Evolutionary conservation across 164 flowering plant species (phyloP).

Genomic region (Umbilicus rupestris): DNA sequence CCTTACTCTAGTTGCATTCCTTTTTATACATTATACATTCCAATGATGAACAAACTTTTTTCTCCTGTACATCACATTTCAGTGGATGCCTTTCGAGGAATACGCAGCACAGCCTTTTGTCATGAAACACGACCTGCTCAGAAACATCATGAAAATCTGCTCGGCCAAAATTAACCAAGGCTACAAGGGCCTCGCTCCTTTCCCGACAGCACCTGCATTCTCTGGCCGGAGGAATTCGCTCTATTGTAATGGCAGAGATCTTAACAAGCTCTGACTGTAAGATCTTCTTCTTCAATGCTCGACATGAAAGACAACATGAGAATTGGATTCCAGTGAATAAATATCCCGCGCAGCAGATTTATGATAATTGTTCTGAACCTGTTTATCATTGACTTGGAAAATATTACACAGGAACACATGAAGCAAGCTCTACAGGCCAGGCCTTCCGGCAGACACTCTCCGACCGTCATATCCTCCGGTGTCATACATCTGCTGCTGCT

Average conservation of each 20-base stretch:
- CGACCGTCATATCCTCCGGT: neutral
- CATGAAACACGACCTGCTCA: slow-evolving; percentile 24
- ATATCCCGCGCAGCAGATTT: neutral
- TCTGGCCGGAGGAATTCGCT: slow-evolving; percentile 19
- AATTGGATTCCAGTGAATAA: neutral
- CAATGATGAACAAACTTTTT: neutral
- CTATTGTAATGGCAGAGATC: slow-evolving; percentile 25
- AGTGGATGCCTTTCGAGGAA: slow-evolving; percentile 84
- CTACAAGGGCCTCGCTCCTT: slow-evolving; percentile 40
- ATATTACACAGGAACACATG: neutral
- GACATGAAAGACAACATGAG: neutral
- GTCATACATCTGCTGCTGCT: slow-evolving; percentile 6
- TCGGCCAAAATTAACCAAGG: slow-evolving; percentile 27
- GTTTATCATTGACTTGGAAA: neutral
- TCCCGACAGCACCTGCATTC: slow-evolving; percentile 16
- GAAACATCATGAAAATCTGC: slow-evolving; percentile 31
- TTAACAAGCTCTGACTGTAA: slow-evolving; percentile 1
- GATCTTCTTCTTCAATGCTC: neutral
- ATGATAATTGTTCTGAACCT: too few species aligned
- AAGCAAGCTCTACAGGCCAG: neutral
- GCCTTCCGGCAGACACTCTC: neutral
- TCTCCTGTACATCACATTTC: slow-evolving; percentile 7
- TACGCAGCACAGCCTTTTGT: slow-evolving; percentile 43
- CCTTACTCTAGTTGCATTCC: neutral
- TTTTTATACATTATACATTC: neutral